Percentiles rank a stretch among this genome's conserved stretches.
phyloP scores from a whole-genome alignment of 1,284 basidiomycete species.

The Melampsora larici-populina region DNA sequence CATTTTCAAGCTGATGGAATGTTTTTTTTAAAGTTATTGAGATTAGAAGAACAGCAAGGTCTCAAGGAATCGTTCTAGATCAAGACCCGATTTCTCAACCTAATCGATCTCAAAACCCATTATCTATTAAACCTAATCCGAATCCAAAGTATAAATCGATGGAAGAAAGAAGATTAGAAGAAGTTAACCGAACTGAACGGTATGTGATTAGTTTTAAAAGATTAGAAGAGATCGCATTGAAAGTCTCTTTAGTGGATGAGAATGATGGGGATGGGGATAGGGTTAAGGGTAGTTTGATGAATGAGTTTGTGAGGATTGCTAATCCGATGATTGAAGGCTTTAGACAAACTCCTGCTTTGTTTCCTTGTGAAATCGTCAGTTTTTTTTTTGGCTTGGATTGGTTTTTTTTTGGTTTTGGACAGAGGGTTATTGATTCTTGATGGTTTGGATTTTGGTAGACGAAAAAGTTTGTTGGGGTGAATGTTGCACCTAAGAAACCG shows the following conservation, averaged over 20 bases:
- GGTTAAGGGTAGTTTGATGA: slow-evolving; percentile 55
- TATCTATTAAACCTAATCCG: slow-evolving; percentile 5
- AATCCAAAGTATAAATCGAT: slow-evolving; percentile 4
- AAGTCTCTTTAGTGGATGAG: slow-evolving; percentile 54
- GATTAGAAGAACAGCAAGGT: slow-evolving; percentile 17
- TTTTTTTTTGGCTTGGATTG: background rate
- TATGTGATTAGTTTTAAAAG: slow-evolving; percentile 28
- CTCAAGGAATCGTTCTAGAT: slow-evolving; percentile 18
- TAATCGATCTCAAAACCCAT: background rate
- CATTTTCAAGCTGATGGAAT: slow-evolving; percentile 23
- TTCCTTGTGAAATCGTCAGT: slow-evolving; percentile 69
- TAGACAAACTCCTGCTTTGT: slow-evolving; percentile 76
- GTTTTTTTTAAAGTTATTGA: slow-evolving; percentile 25
- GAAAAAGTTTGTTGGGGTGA: slow-evolving; percentile 30
- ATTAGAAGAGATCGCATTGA: slow-evolving; percentile 25
- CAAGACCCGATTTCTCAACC: slow-evolving; percentile 14
- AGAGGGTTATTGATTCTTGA: background rate
- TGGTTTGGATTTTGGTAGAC: slow-evolving; percentile 10
- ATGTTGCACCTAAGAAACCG: background rate
- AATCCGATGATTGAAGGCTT: slow-evolving; percentile 83
- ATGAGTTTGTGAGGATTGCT: slow-evolving; percentile 73
- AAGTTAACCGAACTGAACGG: slow-evolving; percentile 17
- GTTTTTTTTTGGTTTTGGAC: background rate
- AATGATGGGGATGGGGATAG: no score
- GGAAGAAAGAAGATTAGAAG: slow-evolving; percentile 30